Conservation (phyloP, 148 eudicot species). For the Spergularia bocconei region DNA sequence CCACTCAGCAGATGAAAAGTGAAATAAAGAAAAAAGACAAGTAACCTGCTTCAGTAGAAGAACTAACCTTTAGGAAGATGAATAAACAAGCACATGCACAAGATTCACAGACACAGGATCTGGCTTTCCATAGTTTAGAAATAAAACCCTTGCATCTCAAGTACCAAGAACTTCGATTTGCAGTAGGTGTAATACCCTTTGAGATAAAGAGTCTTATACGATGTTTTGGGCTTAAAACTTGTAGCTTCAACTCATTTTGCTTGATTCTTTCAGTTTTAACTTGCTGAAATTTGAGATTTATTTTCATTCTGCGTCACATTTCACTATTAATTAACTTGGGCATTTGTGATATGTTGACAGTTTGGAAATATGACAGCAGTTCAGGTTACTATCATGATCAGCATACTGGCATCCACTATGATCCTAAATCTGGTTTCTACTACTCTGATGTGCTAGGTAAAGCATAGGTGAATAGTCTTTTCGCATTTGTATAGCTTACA, state of each 20-base stretch:
- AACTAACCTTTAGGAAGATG: not conserved
- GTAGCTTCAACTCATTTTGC: not conserved
- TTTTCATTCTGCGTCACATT: not conserved
- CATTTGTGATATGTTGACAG: conserved; percentile 41
- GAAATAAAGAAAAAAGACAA: not conserved
- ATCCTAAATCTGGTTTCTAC: conserved; percentile 93
- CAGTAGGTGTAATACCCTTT: not conserved
- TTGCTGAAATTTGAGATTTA: not conserved
- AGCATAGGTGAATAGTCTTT: not conserved
- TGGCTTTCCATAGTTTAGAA: not conserved
- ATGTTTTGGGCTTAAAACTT: not conserved
- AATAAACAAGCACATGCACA: not conserved
- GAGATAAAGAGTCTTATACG: not conserved
- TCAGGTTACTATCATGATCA: conserved; percentile 79
- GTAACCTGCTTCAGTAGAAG: not conserved
- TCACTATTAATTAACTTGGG: not conserved
- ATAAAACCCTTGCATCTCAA: not conserved
- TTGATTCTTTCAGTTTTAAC: not conserved
- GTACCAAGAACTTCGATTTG: not conserved
- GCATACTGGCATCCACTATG: conserved; percentile 66
- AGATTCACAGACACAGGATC: not conserved
- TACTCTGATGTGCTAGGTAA: conserved; percentile 84
- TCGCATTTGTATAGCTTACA: not conserved
- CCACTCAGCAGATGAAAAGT: not conserved
- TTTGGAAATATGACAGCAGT: conserved; percentile 68